phyloP scores from a whole-genome alignment of 306 rosid genomes.

The Lablab purpureus region DNA sequence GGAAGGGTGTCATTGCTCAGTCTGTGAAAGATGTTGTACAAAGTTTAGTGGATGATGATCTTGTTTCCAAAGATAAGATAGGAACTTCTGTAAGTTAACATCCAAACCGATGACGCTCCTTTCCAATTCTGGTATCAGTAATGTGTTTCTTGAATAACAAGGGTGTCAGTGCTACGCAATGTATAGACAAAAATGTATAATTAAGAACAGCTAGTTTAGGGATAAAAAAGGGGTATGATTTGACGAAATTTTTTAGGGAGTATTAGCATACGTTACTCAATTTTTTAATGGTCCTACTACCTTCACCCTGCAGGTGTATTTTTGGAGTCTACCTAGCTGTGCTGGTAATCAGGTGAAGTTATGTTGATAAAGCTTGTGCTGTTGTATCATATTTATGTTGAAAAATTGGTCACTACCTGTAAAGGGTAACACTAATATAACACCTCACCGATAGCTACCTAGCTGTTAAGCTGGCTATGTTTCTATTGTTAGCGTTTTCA shows the following conservation, averaged over 20 bases:
- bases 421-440: background rate
- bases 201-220: background rate
- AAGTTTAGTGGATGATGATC: conserved; percentile 96
- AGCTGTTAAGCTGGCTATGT: background rate
- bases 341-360: conserved; percentile 94
- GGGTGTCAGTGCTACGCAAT: background rate
- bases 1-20: conserved; percentile 89
- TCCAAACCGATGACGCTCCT: conserved; percentile 10
- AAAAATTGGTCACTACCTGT: conserved; percentile 25
- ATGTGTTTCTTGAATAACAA: background rate
- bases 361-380: conserved; percentile 15
- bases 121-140: background rate
- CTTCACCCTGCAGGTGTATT: conserved; percentile 72
- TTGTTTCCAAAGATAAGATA: conserved; percentile 90
- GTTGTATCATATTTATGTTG: conserved; percentile 41
- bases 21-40: conserved; percentile 96
- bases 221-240: background rate
- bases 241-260: background rate
- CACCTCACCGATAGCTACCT: background rate
- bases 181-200: background rate
- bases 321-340: conserved; percentile 98
- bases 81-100: conserved; percentile 91
- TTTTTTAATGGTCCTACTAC: background rate
- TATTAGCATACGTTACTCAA: background rate
- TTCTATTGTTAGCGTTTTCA: background rate